Percentiles rank a stretch among this genome's conserved stretches.
These are phyloP conservation scores for Citrus hindsii DNA, from an alignment of 345 rosid genomes.

Conservation along the genomic window DNA sequence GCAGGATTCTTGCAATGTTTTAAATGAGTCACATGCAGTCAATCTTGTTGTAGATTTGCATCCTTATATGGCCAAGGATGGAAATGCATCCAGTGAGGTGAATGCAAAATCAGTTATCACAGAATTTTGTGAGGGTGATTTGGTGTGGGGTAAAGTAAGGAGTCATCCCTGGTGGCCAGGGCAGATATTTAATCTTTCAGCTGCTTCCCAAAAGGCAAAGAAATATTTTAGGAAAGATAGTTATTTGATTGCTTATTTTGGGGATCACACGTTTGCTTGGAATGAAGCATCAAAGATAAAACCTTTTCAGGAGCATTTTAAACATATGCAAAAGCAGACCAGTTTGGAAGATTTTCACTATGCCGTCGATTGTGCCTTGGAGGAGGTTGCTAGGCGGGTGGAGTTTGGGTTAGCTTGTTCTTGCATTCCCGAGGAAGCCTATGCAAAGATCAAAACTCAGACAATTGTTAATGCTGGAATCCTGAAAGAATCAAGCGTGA, in stretches of 20 bases:
- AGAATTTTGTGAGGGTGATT: slow-evolving; percentile 42
- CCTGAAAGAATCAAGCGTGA: slow-evolving; percentile 36
- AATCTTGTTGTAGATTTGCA: slow-evolving; percentile 23
- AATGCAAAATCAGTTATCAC: background rate
- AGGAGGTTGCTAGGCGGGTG: slow-evolving; percentile 68
- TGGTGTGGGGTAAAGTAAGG: slow-evolving; percentile 89
- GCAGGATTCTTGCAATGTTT: slow-evolving; percentile 3
- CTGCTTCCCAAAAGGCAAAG: slow-evolving; percentile 52
- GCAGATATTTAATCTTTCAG: slow-evolving; percentile 57
- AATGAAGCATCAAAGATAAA: slow-evolving; percentile 55
- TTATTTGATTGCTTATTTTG: slow-evolving; percentile 60
- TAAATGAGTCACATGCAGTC: background rate
- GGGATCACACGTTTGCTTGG: slow-evolving; percentile 78
- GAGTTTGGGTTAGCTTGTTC: slow-evolving; percentile 72
- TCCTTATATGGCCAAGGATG: slow-evolving; percentile 3
- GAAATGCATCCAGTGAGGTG: background rate
- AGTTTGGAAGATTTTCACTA: slow-evolving; percentile 34
- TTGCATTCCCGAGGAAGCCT: slow-evolving; percentile 53
- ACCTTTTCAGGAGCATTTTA: slow-evolving; percentile 57
- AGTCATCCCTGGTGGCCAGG: slow-evolving; percentile 99
- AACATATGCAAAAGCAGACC: slow-evolving; percentile 62
- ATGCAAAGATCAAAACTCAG: slow-evolving; percentile 42
- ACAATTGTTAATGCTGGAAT: slow-evolving; percentile 57
- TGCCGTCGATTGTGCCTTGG: slow-evolving; percentile 69
- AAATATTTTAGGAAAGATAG: slow-evolving; percentile 54